A percentile compares a stretch with the other conserved stretches of the same genome.
Conservation (phyloP, 176 grass and related monocot species). For the Hyparrhenia diplandra region DNA sequence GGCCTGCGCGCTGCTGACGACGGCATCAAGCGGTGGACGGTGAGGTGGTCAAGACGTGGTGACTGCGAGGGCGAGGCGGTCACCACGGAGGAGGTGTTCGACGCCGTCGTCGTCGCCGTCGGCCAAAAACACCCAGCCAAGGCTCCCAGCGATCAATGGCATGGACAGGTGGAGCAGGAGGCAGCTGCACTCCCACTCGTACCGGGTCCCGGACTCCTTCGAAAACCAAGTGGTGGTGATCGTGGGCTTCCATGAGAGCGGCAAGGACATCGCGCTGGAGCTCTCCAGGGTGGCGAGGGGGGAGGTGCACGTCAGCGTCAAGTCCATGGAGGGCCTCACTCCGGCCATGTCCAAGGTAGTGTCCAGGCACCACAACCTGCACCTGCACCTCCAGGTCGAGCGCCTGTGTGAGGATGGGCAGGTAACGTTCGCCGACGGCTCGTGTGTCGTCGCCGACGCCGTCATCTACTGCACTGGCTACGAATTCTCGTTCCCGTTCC, state of each 20-base stretch:
- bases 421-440: slow-evolving; percentile 10
- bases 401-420: neutral
- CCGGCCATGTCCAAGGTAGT: neutral
- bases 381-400: neutral
- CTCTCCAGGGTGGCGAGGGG: slow-evolving; percentile 1
- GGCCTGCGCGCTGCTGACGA: neutral
- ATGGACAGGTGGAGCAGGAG: slow-evolving; percentile 28
- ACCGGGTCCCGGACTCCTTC: slow-evolving; percentile 32
- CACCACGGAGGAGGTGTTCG: neutral
- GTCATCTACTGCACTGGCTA: slow-evolving; percentile 10
- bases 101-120: slow-evolving; percentile 18
- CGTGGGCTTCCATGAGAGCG: slow-evolving; percentile 25
- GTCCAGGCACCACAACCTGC: slow-evolving; percentile 15
- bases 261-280: slow-evolving; percentile 40
- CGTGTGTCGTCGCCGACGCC: neutral
- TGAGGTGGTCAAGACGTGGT: neutral
- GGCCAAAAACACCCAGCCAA: slow-evolving; percentile 29
- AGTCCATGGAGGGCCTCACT: neutral
- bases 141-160: slow-evolving; percentile 13
- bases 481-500: slow-evolving; percentile 37
- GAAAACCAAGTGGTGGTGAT: slow-evolving; percentile 22
- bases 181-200: slow-evolving; percentile 49
- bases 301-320: slow-evolving; percentile 34
- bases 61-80: neutral
- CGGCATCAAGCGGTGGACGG: neutral